Base-by-base conservation (phyloP, 768 basidiomycete genomes). In the Royoungia palumana region DNA sequence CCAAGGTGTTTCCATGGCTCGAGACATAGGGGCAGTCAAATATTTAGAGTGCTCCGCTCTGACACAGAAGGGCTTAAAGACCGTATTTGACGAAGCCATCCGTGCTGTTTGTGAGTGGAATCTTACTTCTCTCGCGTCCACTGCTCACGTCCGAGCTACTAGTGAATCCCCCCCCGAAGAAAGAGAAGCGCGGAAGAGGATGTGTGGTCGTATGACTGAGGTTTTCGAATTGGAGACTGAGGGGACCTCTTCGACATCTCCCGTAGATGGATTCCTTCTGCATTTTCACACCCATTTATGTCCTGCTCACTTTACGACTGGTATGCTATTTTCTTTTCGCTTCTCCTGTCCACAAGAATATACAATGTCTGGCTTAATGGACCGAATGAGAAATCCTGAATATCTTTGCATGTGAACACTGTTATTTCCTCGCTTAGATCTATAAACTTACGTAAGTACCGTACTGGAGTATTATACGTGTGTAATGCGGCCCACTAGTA, bases 81-180 rank as follows among this genome's bases (percentile, higher is more conserved):
- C 88, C 50, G 96, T 99, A 37, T 99, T 99, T 66, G 96, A 98
- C 68, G 96, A 98, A 71, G 96, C 96, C 36, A 98, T 99, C 62
- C 83, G 96, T 46, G 92, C 93, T 47, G 95, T 98, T 59, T 75
- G 90, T 93, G 68, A 81, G 90, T 86, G 30, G 32, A n/a, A 44
- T 12, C 6, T 36, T 36, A 30, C 38, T 24, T 37, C 55, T 28
- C 8, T 34, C 9, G 24, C 39, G 44, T 45, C 28, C 32, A 25
- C 46, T 35, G 41, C 47, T 60, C 32, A 58, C 44, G 10, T 34
- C 44, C 41, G 36, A 39, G 17, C 21, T 49, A 16, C 7, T 57
- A 92, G 89, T 92, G 69, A 86, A 91, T 68, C 89, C 89, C 53
- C 82, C 82, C 52, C 79, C 78, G 48, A 80, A 72, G 79, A 82